Evolutionary conservation across 1,284 basidiomycete genomes (phyloP).

Genomic region (Ceraceosorus guamensis): DNA sequence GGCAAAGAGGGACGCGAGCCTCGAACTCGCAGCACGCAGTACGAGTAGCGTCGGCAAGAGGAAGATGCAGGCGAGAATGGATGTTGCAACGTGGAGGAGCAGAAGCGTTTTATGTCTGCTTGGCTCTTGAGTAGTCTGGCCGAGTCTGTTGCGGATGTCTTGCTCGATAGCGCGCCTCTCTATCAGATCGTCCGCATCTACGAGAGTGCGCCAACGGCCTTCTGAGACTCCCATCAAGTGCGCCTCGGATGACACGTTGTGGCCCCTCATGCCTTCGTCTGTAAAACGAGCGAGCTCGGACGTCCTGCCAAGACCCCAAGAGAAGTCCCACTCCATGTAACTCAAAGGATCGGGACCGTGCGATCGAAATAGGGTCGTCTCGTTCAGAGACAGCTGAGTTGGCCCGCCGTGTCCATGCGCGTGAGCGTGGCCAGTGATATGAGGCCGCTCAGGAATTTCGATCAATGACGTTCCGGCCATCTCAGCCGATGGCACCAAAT

Average conservation of each 20-base stretch:
- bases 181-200: constrained; percentile 21
- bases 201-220: constrained; percentile 37
- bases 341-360: constrained; percentile 44
- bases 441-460: constrained; percentile 1
- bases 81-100: constrained; percentile 20
- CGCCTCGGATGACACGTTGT: constrained; percentile 8
- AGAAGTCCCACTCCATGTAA: constrained; percentile 46
- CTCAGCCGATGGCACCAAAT: neutral
- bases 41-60: constrained; percentile 32
- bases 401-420: constrained; percentile 14
- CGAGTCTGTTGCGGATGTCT: constrained; percentile 20
- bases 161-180: constrained; percentile 17
- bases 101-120: constrained; percentile 21
- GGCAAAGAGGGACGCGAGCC: constrained; percentile 25
- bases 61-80: constrained; percentile 35
- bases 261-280: constrained; percentile 13
- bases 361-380: constrained; percentile 29
- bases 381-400: constrained; percentile 24
- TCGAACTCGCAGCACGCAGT: constrained; percentile 33
- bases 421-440: constrained; percentile 17
- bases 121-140: constrained; percentile 11
- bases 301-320: constrained; percentile 20
- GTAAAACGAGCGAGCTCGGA: constrained; percentile 27
- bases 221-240: constrained; percentile 31
- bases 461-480: neutral